Conservation (phyloP, 2,329 filamentous ascomycete genomes). For the Exserohilum rostratum region DNA sequence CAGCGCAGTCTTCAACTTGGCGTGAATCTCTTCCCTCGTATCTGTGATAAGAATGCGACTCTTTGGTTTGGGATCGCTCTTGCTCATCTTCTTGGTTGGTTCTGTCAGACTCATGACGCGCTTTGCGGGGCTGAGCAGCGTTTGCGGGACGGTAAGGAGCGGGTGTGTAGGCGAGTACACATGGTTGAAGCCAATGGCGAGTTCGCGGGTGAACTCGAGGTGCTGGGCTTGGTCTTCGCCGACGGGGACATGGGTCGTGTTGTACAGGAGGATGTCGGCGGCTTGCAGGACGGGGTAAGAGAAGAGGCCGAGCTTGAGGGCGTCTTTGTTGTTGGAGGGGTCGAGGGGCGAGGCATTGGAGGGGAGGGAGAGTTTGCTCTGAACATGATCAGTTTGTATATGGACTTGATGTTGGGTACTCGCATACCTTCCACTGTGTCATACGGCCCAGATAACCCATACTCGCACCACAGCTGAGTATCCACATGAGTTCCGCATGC, state of each 20-base stretch:
- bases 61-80: constrained; percentile 73
- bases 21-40: constrained; percentile 63
- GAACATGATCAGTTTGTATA: background rate
- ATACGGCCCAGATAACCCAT: constrained; percentile 96
- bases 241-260: constrained; percentile 91
- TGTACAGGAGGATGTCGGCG: constrained; percentile 85
- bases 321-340: constrained; percentile 55
- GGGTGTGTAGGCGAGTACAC: constrained; percentile 61
- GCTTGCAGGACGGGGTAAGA: constrained; percentile 96
- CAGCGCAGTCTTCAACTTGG: constrained; percentile 73
- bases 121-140: constrained; percentile 64
- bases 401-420: background rate
- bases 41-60: constrained; percentile 88
- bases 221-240: constrained; percentile 96
- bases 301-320: constrained; percentile 86
- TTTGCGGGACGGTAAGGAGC: constrained; percentile 33
- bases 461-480: constrained; percentile 87
- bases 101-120: constrained; percentile 88
- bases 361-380: constrained; percentile 71
- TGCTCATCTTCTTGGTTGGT: constrained; percentile 89
- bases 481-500: constrained; percentile 95
- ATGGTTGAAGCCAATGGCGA: constrained; percentile 86
- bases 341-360: constrained; percentile 65
- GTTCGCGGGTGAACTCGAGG: constrained; percentile 87
- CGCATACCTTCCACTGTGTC: constrained; percentile 95